Percentiles rank a stretch among this genome's conserved stretches.
Conservation (phyloP, 805 yeast species). For the Wickerhamiella vanderwaltii region DNA sequence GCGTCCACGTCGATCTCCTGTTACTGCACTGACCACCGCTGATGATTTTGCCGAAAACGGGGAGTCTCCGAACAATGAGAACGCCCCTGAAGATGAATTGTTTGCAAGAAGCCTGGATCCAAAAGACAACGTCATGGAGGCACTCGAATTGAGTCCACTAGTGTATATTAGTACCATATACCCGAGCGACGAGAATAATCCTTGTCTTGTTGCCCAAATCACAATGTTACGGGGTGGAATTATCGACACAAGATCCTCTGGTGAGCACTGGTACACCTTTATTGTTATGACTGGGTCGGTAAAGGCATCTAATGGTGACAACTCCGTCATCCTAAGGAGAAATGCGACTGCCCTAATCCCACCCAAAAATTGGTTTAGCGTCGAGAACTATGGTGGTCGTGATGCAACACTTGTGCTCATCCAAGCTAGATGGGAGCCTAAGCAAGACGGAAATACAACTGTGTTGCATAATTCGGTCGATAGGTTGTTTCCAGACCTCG, state of each 20-base stretch:
- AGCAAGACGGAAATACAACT: no score
- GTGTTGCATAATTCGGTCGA: no score
- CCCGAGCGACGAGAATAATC: neutral
- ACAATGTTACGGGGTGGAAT: conserved; percentile 9
- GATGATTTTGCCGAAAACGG: neutral
- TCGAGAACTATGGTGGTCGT: conserved; percentile 13
- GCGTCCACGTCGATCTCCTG: conserved; percentile 10
- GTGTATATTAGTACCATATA: conserved; percentile 12
- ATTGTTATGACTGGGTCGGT: conserved; percentile 18
- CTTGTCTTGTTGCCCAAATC: conserved; percentile 1
- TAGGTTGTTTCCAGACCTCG: no score
- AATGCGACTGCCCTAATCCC: conserved; percentile 20
- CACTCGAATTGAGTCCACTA: conserved; percentile 8
- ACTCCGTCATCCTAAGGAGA: conserved; percentile 14
- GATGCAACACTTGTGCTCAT: conserved; percentile 5
- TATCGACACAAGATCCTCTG: conserved; percentile 13
- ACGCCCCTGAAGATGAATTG: neutral
- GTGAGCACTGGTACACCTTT: conserved; percentile 15
- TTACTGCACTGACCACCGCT: conserved; percentile 3
- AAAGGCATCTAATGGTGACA: conserved; percentile 12
- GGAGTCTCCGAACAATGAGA: neutral
- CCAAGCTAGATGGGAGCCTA: no score
- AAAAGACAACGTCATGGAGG: conserved; percentile 4
- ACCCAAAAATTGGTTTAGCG: conserved; percentile 16
- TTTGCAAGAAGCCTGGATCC: neutral